A percentile compares a stretch with the other conserved stretches of the same genome.
Conservation (phyloP, 1,139 yeast species). For the Hyphopichia burtonii region DNA sequence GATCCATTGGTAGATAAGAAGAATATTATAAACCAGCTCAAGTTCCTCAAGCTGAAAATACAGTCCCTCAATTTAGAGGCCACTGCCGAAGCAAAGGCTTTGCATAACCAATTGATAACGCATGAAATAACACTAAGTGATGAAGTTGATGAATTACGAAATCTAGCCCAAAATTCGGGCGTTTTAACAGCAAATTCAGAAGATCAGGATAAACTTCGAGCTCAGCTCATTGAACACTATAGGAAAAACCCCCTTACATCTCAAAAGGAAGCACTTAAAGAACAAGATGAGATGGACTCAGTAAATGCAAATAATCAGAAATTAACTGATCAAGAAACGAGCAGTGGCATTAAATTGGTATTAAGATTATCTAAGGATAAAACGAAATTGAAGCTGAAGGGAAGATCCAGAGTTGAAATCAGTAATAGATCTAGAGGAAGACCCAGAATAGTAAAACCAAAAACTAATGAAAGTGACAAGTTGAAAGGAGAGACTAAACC, state of each 20-base stretch:
- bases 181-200: conserved; percentile 11
- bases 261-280: conserved; percentile 40
- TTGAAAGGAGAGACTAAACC: conserved; percentile 2
- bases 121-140: conserved; percentile 30
- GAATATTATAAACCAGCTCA: conserved; percentile 9
- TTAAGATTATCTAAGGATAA: conserved; percentile 23
- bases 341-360: conserved; percentile 24
- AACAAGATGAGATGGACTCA: conserved; percentile 20
- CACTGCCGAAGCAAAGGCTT: conserved; percentile 32
- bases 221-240: conserved; percentile 36
- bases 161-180: conserved; percentile 13
- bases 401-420: conserved; percentile 3
- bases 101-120: conserved; percentile 33
- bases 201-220: conserved; percentile 22
- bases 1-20: neutral
- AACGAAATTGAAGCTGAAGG: conserved; percentile 1
- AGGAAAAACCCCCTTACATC: conserved; percentile 35
- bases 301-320: conserved; percentile 7
- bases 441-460: neutral
- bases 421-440: neutral
- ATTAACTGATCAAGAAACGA: conserved; percentile 8
- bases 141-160: conserved; percentile 30
- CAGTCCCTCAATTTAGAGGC: conserved; percentile 24
- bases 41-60: conserved; percentile 12
- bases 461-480: conserved; percentile 6